Conservation (phyloP, 352 stramenopile species). For the Globisporangium echinulatum region DNA sequence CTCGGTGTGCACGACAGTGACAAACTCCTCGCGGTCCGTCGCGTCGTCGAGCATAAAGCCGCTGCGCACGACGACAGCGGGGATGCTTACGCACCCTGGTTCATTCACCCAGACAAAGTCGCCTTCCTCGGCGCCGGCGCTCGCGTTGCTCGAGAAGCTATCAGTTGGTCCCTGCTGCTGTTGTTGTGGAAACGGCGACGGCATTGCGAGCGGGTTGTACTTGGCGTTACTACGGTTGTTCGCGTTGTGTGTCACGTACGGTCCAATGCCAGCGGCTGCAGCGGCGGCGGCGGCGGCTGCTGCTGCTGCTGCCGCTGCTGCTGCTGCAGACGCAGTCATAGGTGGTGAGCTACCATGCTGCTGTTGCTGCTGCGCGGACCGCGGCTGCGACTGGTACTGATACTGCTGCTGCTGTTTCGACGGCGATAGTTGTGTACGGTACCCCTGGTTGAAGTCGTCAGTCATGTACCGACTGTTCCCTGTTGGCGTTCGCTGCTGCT, state of each 20-base stretch:
- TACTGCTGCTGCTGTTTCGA: constrained; percentile 11
- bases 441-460: constrained; percentile 5
- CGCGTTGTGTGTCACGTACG: neutral
- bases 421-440: constrained; percentile 8
- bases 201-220: constrained; percentile 12
- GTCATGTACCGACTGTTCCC: constrained; percentile 7
- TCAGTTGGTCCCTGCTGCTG: neutral
- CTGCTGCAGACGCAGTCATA: constrained; percentile 4
- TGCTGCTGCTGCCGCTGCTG: constrained; percentile 10
- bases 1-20: constrained; percentile 76
- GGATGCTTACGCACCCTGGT: constrained; percentile 38
- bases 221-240: constrained; percentile 5
- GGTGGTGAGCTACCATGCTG: neutral
- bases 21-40: constrained; percentile 53
- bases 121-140: constrained; percentile 39
- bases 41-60: constrained; percentile 57
- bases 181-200: constrained; percentile 3
- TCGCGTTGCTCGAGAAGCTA: constrained; percentile 11
- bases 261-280: constrained; percentile 2
- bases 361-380: constrained; percentile 3
- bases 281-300: constrained; percentile 7
- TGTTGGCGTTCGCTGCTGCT: constrained; percentile 5
- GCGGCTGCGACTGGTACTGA: constrained; percentile 2
- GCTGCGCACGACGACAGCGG: constrained; percentile 53
- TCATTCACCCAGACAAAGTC: constrained; percentile 68